Evolutionary conservation across 164 flowering plant genomes (phyloP), one percentile per base, ranked within the genome.

Genomic region (Vitis cinerea): DNA sequence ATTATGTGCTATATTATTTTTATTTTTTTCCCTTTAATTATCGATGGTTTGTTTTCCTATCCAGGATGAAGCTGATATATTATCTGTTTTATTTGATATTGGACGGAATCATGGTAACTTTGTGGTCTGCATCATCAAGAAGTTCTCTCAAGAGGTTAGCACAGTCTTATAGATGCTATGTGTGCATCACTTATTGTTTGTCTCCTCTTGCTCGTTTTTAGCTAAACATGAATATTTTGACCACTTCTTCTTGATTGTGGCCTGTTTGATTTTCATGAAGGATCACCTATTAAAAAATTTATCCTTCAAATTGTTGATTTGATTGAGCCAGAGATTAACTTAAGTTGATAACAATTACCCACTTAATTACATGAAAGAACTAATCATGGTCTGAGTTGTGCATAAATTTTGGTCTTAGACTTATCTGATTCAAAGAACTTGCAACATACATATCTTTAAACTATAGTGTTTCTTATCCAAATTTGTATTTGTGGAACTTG

Each of bases 31-130:
- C 14, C 30, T 48, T 13, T 54, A 13, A 12, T 47, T 19, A 14
- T 27, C 8, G 9, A 53, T 65, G 30, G 0, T 64, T 47, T 13
- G 9, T 6, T 19, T 54, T 54, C 27, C 17, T 17, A 67, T 74
- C 61, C 83, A 91, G 97, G 94, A 91, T 84, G 94, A 92, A 81
- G 83, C 80, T 69, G 90, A 84, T 71, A 63, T 88, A 75, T 78
- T 90, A 63, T 75, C 73, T 59, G 79, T 70, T 52, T 53, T 92
- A 71, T 88, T 83, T 70, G 67, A 68, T 65, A 56, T 87, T 61
- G 98, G 94, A 49, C 84, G 65, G 74, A 80, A 64, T 66, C 92
- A 90, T 78, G 84, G 82, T 27, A 83, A 72, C 5, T 81, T 75
- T 75, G 82, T 75, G 16, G 75, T 30, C 51, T 44, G 69, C 66